Base-by-base conservation (phyloP, 1,284 basidiomycete species). In the Hortiboletus rubellus region DNA sequence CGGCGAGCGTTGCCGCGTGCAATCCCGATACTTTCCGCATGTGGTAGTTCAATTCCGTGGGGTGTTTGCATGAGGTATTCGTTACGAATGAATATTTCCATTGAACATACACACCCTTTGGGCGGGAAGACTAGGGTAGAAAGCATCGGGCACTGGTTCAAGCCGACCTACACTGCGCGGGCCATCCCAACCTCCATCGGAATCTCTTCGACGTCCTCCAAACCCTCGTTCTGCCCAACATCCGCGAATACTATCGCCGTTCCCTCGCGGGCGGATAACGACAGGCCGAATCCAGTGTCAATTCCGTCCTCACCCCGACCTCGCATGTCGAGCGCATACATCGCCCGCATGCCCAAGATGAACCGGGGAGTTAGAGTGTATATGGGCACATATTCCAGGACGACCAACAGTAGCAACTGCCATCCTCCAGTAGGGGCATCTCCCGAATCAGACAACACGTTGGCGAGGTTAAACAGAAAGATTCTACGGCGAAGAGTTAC, bases 271-370 rank as follows among this genome's bases (percentile, higher is more conserved):
- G 14, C 11, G 15, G 56, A n/a, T 6, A 24, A 7, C 2, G 53
- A 49, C 24, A 61, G 31, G 6, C 54, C 58, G 10, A 59, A 61
- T 5, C 14, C 43, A 6, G 58, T n/a, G 18, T 59, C 58, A 8
- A 57, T 33, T 18, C 40, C 33, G 0, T 15, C 37, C 7, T 17
- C 47, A 14, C 10, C 17, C 7, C 11, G 24, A 12, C 37, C 44
- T 34, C 10, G 52, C 14, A 27, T 18, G n/a, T 55, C 45, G n/a
- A 7, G 48, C 7, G 50, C 48, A 15, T 60, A 55, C 17, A 55
- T 5, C 50, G 46, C 43, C 3, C 53, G 52, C 18, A 59, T 30
- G 27, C 24, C 60, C 30, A 59, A 9, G 46, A 60, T 37, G 33
- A 60, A 60, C n/a, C 52, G 50, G 17, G 53, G 58, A 5, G 50